Percentiles rank a stretch among this genome's conserved stretches.
Conservation (phyloP, 73 alveolate genomes). For the Symbiodinium natans region DNA sequence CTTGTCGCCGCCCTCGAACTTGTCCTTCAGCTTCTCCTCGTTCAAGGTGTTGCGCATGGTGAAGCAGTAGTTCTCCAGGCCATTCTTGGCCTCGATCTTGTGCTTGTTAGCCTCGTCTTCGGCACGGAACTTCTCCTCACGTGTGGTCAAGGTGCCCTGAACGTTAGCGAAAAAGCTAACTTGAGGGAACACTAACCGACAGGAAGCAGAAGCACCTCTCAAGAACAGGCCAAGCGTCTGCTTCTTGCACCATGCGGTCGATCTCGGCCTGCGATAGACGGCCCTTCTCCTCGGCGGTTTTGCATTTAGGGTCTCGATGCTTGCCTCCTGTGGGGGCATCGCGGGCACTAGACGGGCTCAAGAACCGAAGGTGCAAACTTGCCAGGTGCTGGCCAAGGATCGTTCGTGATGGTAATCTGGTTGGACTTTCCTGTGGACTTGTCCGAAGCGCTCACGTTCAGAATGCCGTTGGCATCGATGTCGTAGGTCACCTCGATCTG, state of each 20-base stretch:
- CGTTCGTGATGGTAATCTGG: constrained; percentile 96
- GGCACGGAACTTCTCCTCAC: constrained; percentile 96
- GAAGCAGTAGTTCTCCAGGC: constrained; percentile 96
- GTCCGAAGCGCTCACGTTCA: constrained; percentile 96
- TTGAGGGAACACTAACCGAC: too few species aligned
- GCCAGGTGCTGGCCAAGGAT: background rate
- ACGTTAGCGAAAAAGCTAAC: too few species aligned
- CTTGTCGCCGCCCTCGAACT: constrained; percentile 73
- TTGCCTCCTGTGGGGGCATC: constrained; percentile 72
- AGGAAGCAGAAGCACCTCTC: background rate
- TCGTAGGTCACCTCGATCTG: constrained; percentile 97
- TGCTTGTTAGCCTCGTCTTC: constrained; percentile 96
- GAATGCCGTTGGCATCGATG: constrained; percentile 97
- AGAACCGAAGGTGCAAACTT: too few species aligned
- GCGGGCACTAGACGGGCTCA: too few species aligned
- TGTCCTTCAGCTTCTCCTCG: constrained; percentile 97
- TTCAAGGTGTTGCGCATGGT: constrained; percentile 96
- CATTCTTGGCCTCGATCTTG: constrained; percentile 97
- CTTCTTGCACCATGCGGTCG: constrained; percentile 97
- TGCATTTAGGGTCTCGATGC: background rate
- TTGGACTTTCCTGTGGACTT: constrained; percentile 96
- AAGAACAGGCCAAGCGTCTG: constrained; percentile 96
- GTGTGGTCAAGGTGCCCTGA: too few species aligned
- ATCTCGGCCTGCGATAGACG: constrained; percentile 96
- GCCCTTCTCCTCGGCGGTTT: constrained; percentile 95